Conservation (phyloP, 768 basidiomycete species). For the Boletus insuetus region DNA sequence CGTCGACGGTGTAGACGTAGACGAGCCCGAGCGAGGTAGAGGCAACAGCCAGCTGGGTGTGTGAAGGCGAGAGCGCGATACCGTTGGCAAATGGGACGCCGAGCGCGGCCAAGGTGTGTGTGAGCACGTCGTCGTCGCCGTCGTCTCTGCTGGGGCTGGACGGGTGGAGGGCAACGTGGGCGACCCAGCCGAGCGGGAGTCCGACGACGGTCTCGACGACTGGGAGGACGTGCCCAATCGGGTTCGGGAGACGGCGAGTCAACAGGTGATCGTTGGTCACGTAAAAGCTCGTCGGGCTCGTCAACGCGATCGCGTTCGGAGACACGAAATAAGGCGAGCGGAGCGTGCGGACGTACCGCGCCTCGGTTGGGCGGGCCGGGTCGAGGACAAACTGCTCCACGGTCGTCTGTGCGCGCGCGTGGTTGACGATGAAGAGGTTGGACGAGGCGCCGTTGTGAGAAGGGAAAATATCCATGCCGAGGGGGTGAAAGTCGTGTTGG, state of each 20-base stretch:
- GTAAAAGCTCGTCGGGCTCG: slow-evolving; percentile 66
- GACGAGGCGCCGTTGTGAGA: slow-evolving; percentile 47
- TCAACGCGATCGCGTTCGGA: slow-evolving; percentile 65
- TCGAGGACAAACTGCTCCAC: slow-evolving; percentile 66
- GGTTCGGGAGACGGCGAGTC: slow-evolving; percentile 55
- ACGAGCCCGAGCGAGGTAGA: slow-evolving; percentile 49
- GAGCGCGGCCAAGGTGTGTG: slow-evolving; percentile 40
- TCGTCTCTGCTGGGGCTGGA: slow-evolving; percentile 16
- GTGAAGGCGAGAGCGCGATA: slow-evolving; percentile 53
- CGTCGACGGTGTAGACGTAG: slow-evolving; percentile 50
- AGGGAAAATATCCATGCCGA: slow-evolving; percentile 60
- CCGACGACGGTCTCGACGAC: slow-evolving; percentile 52
- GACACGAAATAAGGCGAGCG: slow-evolving; percentile 56
- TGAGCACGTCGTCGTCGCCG: slow-evolving; percentile 20
- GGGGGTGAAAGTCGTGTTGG: slow-evolving; percentile 65
- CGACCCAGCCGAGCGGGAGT: slow-evolving; percentile 59
- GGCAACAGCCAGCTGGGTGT: slow-evolving; percentile 53
- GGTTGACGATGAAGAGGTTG: slow-evolving; percentile 67
- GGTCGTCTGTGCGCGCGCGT: slow-evolving; percentile 56
- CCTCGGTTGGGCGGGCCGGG: slow-evolving; percentile 41
- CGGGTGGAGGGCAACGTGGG: slow-evolving; percentile 48
- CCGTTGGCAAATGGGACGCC: slow-evolving; percentile 71
- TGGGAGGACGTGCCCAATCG: slow-evolving; percentile 49
- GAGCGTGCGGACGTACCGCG: slow-evolving; percentile 59
- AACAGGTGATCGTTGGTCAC: slow-evolving; percentile 71